These are phyloP conservation scores for Symbiodinium natans DNA, from an alignment of 73 alveolate species.

Conservation along the genomic window DNA sequence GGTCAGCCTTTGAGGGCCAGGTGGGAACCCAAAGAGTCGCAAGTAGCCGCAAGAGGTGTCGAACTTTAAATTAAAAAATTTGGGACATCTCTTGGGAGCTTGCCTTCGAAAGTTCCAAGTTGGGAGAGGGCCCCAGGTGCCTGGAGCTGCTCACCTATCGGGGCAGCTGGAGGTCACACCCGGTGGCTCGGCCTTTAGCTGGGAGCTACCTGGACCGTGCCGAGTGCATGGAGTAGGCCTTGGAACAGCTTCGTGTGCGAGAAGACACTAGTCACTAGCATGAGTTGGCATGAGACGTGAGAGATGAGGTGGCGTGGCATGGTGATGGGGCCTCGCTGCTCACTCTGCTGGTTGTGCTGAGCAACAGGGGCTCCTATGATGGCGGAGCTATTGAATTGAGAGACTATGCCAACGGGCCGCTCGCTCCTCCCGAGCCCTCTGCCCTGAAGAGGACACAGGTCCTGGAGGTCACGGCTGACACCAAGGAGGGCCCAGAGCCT, in stretches of 20 bases:
- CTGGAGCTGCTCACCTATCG: background rate
- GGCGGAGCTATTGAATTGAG: background rate
- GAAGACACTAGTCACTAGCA: too few relatives aligned
- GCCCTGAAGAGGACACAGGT: background rate
- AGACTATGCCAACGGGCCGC: background rate
- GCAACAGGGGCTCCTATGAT: background rate
- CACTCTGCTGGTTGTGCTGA: background rate
- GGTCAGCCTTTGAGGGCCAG: background rate
- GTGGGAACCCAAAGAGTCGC: background rate
- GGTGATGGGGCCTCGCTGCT: background rate
- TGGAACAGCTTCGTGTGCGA: too few relatives aligned
- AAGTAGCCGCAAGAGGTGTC: too few relatives aligned
- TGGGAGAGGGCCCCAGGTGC: background rate
- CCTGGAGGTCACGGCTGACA: background rate
- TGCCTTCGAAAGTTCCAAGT: too few relatives aligned
- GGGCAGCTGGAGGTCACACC: background rate
- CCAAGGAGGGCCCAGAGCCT: background rate
- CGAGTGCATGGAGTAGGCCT: too few relatives aligned
- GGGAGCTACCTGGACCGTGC: too few relatives aligned
- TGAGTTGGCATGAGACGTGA: too few relatives aligned
- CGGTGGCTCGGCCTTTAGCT: background rate
- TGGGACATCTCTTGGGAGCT: too few relatives aligned
- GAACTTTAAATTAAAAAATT: too few relatives aligned
- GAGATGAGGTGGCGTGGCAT: background rate
- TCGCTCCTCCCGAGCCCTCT: background rate